phyloP scores from a whole-genome alignment of 2,329 filamentous ascomycete species.

The Seiridium unicorne region DNA sequence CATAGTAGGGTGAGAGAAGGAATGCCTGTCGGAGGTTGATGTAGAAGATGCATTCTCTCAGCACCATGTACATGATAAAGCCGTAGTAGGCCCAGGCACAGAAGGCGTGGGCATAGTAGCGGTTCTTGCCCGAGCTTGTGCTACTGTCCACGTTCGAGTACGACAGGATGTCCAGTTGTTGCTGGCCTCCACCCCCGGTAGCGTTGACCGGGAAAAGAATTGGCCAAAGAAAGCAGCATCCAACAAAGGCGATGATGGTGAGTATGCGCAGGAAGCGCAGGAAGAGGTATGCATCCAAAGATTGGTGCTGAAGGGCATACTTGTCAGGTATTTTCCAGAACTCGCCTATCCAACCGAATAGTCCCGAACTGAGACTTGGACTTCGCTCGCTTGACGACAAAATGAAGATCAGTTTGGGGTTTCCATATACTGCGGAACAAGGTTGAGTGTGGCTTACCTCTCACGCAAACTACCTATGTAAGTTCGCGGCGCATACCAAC shows the following conservation, averaged over 20 bases:
- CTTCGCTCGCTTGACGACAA: slow-evolving; percentile 48
- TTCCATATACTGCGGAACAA: slow-evolving; percentile 12
- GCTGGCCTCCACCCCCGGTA: slow-evolving; percentile 66
- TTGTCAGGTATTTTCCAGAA: slow-evolving; percentile 72
- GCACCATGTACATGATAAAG: slow-evolving; percentile 86
- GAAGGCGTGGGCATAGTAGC: slow-evolving; percentile 79
- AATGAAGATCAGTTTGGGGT: background rate
- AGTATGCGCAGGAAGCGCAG: slow-evolving; percentile 82
- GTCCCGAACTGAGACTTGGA: slow-evolving; percentile 56
- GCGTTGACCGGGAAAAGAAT: slow-evolving; percentile 83
- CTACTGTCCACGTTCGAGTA: slow-evolving; percentile 70
- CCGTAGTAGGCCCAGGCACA: slow-evolving; percentile 80
- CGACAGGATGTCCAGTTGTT: slow-evolving; percentile 73
- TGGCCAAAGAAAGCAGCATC: slow-evolving; percentile 82
- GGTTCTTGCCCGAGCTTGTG: slow-evolving; percentile 51
- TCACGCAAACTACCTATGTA: slow-evolving; percentile 46
- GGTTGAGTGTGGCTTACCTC: slow-evolving; percentile 26
- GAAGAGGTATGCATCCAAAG: slow-evolving; percentile 88
- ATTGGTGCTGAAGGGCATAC: slow-evolving; percentile 84
- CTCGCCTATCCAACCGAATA: slow-evolving; percentile 65
- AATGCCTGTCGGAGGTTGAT: slow-evolving; percentile 93
- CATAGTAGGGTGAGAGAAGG: slow-evolving; percentile 79
- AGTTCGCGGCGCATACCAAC: slow-evolving; percentile 50
- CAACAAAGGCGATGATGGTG: slow-evolving; percentile 75
- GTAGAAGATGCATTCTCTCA: slow-evolving; percentile 86